Evolutionary conservation across 1,139 yeast species (phyloP).

Genomic region (Candida gigantensis): DNA sequence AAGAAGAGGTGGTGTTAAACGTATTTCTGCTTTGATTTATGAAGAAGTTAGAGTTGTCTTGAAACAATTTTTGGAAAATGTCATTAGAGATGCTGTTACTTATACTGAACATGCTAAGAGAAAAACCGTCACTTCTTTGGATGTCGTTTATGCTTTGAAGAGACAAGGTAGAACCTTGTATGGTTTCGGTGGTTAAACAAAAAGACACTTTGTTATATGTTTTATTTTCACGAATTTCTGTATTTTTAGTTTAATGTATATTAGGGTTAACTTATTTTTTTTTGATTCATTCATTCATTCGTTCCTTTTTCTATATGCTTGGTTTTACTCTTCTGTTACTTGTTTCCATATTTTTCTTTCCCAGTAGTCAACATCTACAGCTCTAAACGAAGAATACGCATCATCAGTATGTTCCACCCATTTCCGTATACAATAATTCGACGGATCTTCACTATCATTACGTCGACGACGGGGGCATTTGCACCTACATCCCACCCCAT

Average conservation of each 20-base stretch:
- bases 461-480: conserved; percentile 60
- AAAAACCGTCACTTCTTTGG: conserved; percentile 98
- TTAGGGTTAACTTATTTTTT: conserved; percentile 1
- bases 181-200: conserved; percentile 96
- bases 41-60: conserved; percentile 98
- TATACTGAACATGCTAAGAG: conserved; percentile 99
- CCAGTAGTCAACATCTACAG: conserved; percentile 36
- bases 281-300: no score
- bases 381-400: conserved; percentile 23
- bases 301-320: no score
- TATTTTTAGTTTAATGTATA: conserved; percentile 6
- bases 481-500: conserved; percentile 87
- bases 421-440: conserved; percentile 53
- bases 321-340: conserved; percentile 27
- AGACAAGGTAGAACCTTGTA: conserved; percentile 99
- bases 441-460: conserved; percentile 55
- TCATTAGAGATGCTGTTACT: conserved; percentile 98
- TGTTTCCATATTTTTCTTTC: conserved; percentile 30
- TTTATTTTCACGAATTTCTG: no score
- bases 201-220: background rate
- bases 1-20: conserved; percentile 99
- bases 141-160: conserved; percentile 98
- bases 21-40: conserved; percentile 97
- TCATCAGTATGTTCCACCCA: conserved; percentile 54
- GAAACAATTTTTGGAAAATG: conserved; percentile 94